These are phyloP conservation scores for Xerophyta viscosa DNA, from an alignment of 106 monocot genomes.

Conservation along the genomic window DNA sequence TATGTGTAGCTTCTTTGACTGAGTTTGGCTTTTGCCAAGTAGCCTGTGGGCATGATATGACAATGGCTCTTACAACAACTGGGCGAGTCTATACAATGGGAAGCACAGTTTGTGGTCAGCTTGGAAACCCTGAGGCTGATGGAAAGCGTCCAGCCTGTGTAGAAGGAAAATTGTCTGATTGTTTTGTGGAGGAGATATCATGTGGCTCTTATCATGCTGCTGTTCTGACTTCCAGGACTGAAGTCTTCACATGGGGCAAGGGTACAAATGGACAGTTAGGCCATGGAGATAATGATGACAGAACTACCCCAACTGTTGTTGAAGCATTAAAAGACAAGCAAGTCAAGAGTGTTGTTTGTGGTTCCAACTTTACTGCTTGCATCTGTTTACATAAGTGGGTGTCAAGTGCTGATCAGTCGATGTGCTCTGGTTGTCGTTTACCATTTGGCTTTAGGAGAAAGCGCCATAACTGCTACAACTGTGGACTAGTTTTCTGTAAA, in stretches of 20 bases:
- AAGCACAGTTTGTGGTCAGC: conserved; percentile 38
- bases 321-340: conserved; percentile 53
- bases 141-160: conserved; percentile 32
- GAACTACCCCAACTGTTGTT: conserved; percentile 32
- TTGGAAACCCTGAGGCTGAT: conserved; percentile 40
- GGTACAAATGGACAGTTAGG: conserved; percentile 50
- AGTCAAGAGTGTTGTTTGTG: conserved; percentile 46
- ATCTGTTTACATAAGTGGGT: conserved; percentile 56
- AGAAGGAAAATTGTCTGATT: conserved; percentile 32
- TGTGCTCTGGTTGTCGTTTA: conserved; percentile 42
- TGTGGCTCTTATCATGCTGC: conserved; percentile 53
- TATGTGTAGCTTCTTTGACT: conserved; percentile 26
- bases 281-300: conserved; percentile 42
- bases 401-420: conserved; percentile 39
- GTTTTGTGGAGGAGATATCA: conserved; percentile 50
- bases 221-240: conserved; percentile 47
- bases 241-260: conserved; percentile 58
- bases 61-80: conserved; percentile 30
- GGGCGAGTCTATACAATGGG: conserved; percentile 57
- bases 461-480: conserved; percentile 55
- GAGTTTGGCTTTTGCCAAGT: conserved; percentile 46
- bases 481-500: conserved; percentile 48
- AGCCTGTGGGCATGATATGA: conserved; percentile 44
- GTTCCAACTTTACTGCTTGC: conserved; percentile 46
- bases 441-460: conserved; percentile 55